Evolutionary conservation across 2,329 filamentous ascomycete genomes (phyloP), one percentile per base, ranked within the genome.

Genomic region (Aspergillus fumigatiaffinis): DNA sequence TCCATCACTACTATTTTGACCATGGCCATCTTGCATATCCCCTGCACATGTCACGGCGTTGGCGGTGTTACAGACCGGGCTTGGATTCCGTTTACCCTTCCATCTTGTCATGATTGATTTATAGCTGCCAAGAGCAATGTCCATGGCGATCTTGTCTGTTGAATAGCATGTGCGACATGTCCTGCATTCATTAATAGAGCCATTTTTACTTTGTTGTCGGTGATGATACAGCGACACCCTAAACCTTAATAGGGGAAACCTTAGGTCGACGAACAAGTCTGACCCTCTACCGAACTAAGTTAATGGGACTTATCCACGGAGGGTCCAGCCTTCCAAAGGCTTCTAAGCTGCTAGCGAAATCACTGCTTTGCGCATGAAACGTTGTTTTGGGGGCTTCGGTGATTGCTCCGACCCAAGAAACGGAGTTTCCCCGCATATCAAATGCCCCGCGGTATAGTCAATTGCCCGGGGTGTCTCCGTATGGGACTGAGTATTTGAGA

Each of bases 11-110:
- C 51, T 51, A 12, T 55, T 44, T 53, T 41, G 47, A 49, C 57
- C 50, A 58, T 58, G 63, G 60, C 53, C 50, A 52, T 58, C 58
- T 62, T 62, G 62, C 64, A 67, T 67, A 60, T 59, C 50, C 57
- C 52, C 53, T 57, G 54, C 63, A 66, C 63, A 64, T 65, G 61
- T 57, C 59, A 60, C 55, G 65, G 65, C 65, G 65, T 59, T 62
- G 62, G 53, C 52, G 63, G 65, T 65, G 63, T 54, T 53, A 12
- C 44, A 21, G 38, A 53, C n/a, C 1, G 20, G 25, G 51, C 61
- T 62, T 59, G 20, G 20, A 25, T 14, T 25, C 53, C 17, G 41
- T 41, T 26, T 51, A 49, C 41, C 25, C 52, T 46, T 38, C 17
- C 35, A 52, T 47, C 35, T 35, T 50, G 14, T 41, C 2, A 14